A percentile compares a stretch with the other conserved stretches of the same genome.
phyloP scores from a whole-genome alignment of 345 rosid genomes.

The Psidium guajava region DNA sequence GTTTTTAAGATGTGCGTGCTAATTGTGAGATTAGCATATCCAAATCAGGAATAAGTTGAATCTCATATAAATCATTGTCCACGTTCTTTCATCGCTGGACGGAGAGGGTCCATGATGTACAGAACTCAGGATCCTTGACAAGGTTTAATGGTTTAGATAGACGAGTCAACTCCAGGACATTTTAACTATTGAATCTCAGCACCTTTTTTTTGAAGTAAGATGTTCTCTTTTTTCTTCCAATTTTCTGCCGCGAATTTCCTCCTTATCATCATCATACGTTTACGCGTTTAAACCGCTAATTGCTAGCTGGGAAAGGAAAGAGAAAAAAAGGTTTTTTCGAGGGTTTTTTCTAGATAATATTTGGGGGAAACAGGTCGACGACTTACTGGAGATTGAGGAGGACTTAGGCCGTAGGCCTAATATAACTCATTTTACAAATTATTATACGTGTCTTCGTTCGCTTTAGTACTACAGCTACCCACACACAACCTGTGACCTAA shows the following conservation, averaged over 20 bases:
- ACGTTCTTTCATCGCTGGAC: neutral
- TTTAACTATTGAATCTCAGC: neutral
- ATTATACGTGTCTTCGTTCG: too few relatives aligned
- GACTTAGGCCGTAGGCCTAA: too few relatives aligned
- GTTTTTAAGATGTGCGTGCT: neutral
- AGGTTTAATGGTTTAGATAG: neutral
- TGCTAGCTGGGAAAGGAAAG: neutral
- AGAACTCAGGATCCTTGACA: neutral
- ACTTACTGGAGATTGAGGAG: too few relatives aligned
- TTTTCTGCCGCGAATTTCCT: neutral
- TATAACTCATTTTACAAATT: too few relatives aligned
- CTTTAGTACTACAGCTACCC: too few relatives aligned
- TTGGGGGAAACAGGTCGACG: neutral
- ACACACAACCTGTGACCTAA: too few relatives aligned
- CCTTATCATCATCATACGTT: neutral
- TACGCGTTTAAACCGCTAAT: neutral
- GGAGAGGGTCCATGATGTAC: neutral
- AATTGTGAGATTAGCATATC: neutral
- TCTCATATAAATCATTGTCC: neutral
- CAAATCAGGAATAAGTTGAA: neutral
- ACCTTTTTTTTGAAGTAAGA: neutral
- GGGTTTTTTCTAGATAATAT: neutral
- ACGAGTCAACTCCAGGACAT: neutral
- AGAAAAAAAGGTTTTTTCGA: neutral
- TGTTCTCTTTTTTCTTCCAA: neutral